These are phyloP conservation scores for Ophiostoma piceae DNA, from an alignment of 2,329 filamentous ascomycete species.

Conservation along the genomic window DNA sequence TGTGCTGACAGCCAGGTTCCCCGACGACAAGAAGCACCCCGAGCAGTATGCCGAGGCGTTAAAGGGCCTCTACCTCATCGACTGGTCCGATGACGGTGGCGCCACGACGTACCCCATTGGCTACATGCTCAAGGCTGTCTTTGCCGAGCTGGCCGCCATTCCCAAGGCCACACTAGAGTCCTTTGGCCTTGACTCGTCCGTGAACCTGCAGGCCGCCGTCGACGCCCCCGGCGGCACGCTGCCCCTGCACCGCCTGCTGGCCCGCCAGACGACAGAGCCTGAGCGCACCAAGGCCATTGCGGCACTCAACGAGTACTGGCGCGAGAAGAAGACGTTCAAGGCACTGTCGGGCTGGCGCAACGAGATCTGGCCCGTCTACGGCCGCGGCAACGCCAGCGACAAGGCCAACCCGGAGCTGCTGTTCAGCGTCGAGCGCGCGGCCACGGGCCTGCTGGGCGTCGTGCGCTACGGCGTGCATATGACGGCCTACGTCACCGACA, in stretches of 20 bases:
- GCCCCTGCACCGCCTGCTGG: slow-evolving; percentile 57
- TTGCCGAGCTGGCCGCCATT: slow-evolving; percentile 45
- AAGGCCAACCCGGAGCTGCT: slow-evolving; percentile 48
- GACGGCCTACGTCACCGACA: slow-evolving; percentile 61
- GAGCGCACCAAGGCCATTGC: slow-evolving; percentile 56
- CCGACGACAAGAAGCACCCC: slow-evolving; percentile 62
- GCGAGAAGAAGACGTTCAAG: slow-evolving; percentile 63
- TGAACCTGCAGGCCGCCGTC: slow-evolving; percentile 20
- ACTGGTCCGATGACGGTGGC: slow-evolving; percentile 59
- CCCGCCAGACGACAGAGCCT: slow-evolving; percentile 48
- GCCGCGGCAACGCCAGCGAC: slow-evolving; percentile 47
- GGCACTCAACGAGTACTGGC: slow-evolving; percentile 61
- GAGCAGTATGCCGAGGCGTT: slow-evolving; percentile 50
- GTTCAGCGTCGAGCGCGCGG: slow-evolving; percentile 72
- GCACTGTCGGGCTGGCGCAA: slow-evolving; percentile 74
- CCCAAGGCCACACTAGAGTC: slow-evolving; percentile 52
- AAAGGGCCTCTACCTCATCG: slow-evolving; percentile 61
- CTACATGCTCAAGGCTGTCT: slow-evolving; percentile 50
- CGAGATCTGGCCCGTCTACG: slow-evolving; percentile 75
- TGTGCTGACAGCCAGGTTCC: slow-evolving; percentile 55
- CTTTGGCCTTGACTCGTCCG: slow-evolving; percentile 53
- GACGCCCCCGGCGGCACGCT: slow-evolving; percentile 50
- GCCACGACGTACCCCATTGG: slow-evolving; percentile 55
- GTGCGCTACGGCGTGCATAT: slow-evolving; percentile 78
- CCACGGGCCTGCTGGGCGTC: slow-evolving; percentile 67